Base-by-base conservation (phyloP, 768 basidiomycete genomes). In the Sarcomyxa edulis region DNA sequence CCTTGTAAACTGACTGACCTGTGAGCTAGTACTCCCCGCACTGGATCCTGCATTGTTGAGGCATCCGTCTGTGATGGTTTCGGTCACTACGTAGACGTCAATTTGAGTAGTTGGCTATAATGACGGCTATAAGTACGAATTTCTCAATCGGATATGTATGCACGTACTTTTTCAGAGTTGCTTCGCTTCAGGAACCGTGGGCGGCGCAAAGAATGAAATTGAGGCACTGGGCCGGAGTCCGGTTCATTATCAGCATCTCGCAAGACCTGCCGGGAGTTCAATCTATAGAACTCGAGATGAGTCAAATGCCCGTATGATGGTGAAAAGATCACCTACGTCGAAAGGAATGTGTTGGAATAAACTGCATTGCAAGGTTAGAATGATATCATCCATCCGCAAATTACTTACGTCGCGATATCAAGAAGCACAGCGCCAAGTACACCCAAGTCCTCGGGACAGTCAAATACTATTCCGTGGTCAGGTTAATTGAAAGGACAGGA, bases 321-420 rank as follows among this genome's bases (percentile, higher is more conserved):
- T 32, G 18, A 21, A 16, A 26, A 9, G 14, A 25, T 27, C 23
- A 44, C 58, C 30, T 39, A 62, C 60, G 56, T 53, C 40, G 49
- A 58, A 48, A 60, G 52, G 49, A 60, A 59, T 8, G 59, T 60
- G 32, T 56, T 59, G 31, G 59, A 53, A 42, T 62, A 60, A 21
- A 60, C 59, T 60, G 24, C 16, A 26, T 23, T 7, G 12, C 6
- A 29, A 8, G 24, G 15, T 43, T 8, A 26, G 6, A 14, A 7
- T 15, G 16, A 3, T 14, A 24, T 20, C 28, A 24, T 6, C 7
- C 25, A 11, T 15, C 24, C 19, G n/a, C 7, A 25, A 30, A 30
- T 12, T 15, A 50, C 58, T 39, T 39, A 60, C 59, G 48, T 18
- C 57, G 54, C 40, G 55, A 60, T 23, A 60, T 54, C 25, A 58